Percentiles rank a stretch among this genome's conserved stretches.
These are phyloP conservation scores for Erucastrum elatum DNA, from an alignment of 345 rosid species.

Conservation along the genomic window DNA sequence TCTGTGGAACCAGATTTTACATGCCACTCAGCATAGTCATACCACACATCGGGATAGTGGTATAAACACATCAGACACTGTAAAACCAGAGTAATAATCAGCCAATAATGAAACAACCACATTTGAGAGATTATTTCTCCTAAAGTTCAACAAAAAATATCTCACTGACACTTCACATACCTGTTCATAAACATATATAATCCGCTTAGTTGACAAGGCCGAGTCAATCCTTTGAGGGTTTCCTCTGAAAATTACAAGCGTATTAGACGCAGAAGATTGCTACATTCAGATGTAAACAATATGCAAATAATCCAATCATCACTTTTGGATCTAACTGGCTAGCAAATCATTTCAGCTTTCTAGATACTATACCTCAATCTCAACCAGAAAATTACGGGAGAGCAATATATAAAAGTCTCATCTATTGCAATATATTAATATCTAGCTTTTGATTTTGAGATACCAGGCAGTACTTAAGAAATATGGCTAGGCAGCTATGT, in stretches of 20 bases:
- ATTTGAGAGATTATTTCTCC: conserved; percentile 12
- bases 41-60: conserved; percentile 95
- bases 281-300: conserved; percentile 3
- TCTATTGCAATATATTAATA: background rate
- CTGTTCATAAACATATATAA: conserved; percentile 89
- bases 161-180: conserved; percentile 41
- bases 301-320: conserved; percentile 9
- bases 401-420: conserved; percentile 1
- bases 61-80: conserved; percentile 95
- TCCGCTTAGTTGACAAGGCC: conserved; percentile 70
- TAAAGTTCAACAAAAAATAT: conserved; percentile 9
- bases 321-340: conserved; percentile 3
- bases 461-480: background rate
- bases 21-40: conserved; percentile 95
- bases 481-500: background rate
- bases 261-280: conserved; percentile 7
- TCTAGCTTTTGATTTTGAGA: background rate
- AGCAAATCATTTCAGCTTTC: conserved; percentile 20
- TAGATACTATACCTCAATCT: background rate
- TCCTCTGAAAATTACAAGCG: conserved; percentile 54
- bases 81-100: conserved; percentile 33
- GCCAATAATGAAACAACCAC: conserved; percentile 1
- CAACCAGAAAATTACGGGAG: background rate
- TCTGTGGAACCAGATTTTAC: conserved; percentile 81
- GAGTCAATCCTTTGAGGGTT: conserved; percentile 95